phyloP scores from a whole-genome alignment of 148 eudicot genomes.

The Dianthus caryophyllus region DNA sequence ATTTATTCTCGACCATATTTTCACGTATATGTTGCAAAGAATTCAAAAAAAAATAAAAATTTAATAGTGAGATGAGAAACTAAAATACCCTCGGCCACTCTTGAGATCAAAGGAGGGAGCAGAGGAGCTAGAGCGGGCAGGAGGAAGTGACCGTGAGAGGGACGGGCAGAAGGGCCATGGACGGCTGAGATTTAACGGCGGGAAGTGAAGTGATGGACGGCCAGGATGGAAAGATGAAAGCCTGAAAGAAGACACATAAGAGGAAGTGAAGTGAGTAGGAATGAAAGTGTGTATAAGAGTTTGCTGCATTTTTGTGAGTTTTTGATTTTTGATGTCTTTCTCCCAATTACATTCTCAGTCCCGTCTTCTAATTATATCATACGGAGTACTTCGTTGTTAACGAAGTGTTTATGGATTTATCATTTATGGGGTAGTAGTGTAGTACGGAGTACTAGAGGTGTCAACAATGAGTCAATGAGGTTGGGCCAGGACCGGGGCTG shows the following conservation, averaged over 20 bases:
- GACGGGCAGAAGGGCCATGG: conserved; percentile 17
- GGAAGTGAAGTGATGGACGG: conserved; percentile 22
- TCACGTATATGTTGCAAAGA: no score
- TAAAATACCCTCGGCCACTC: conserved; percentile 49
- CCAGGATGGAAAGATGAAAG: conserved; percentile 15
- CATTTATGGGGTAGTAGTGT: no score
- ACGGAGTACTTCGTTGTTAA: no score
- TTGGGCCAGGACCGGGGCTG: no score
- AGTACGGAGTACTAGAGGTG: no score
- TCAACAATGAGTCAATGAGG: no score
- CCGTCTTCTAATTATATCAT: no score
- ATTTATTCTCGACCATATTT: no score
- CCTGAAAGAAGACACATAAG: conserved; percentile 17
- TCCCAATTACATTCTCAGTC: no score
- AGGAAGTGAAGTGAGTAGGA: conserved; percentile 1
- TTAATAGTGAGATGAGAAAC: no score
- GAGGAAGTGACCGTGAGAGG: conserved; percentile 20
- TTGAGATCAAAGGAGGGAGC: conserved; percentile 41
- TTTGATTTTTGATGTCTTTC: background rate
- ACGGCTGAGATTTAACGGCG: conserved; percentile 10
- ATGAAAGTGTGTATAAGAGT: background rate
- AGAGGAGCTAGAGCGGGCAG: conserved; percentile 14
- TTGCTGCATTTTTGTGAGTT: background rate
- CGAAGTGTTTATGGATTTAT: no score
- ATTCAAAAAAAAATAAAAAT: no score